A percentile compares a stretch with the other conserved stretches of the same genome.
Evolutionary conservation across 31 red algal genomes (phyloP).

Genomic region (Porphyra umbilicalis): DNA sequence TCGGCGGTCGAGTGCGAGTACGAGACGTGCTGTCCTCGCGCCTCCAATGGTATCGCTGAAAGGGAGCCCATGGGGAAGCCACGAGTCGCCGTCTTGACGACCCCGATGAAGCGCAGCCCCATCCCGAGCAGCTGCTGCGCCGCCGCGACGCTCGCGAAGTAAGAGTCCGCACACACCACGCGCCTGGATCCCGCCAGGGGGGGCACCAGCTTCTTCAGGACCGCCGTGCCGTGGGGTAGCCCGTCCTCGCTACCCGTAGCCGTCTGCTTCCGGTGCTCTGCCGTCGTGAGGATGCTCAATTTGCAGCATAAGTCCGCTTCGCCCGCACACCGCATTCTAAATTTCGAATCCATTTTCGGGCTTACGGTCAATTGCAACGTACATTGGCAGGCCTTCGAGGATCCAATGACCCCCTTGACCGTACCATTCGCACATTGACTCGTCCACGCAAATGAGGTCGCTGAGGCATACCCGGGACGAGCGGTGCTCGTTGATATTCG

Average conservation of each 20-base stretch:
- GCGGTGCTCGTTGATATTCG: constrained; percentile 16
- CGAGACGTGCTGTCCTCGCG: not conserved
- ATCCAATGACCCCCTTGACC: constrained; percentile 9
- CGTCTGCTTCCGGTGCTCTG: not conserved
- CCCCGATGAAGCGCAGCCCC: constrained; percentile 21
- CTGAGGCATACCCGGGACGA: too few relatives aligned
- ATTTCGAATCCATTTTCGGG: constrained; percentile 17
- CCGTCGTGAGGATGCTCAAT: not conserved
- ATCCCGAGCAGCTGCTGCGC: not conserved
- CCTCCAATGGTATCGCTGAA: not conserved
- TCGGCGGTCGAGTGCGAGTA: not conserved
- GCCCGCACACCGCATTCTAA: not conserved
- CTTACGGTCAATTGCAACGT: constrained; percentile 5
- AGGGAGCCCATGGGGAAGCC: constrained; percentile 2
- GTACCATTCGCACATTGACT: constrained; percentile 16
- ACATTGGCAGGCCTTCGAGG: constrained; percentile 7
- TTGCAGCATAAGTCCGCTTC: constrained; percentile 9
- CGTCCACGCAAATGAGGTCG: constrained; percentile 11
- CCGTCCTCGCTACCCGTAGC: not conserved
- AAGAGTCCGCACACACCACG: constrained; percentile 10
- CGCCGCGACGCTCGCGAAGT: constrained; percentile 16
- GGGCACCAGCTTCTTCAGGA: not conserved
- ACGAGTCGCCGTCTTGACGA: constrained; percentile 21
- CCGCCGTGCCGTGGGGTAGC: constrained; percentile 2
- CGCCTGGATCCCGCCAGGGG: not conserved